Evolutionary conservation across 805 yeast genomes (phyloP), one percentile per base, ranked within the genome.

Genomic region (Candida endomychidarum): DNA sequence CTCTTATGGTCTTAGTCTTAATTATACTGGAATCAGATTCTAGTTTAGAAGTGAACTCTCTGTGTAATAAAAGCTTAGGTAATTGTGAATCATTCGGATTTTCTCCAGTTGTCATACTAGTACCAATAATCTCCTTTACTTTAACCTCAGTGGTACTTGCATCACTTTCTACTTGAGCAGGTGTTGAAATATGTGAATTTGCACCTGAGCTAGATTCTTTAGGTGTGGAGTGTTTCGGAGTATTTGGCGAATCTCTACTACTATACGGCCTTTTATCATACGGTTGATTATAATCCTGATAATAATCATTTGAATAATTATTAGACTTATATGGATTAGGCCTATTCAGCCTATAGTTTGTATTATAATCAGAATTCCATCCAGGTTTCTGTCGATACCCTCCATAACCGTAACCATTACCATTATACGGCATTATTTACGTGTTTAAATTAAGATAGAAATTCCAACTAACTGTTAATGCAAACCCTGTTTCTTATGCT

Each of bases 91-190:
- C 73, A 34, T 43, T 45, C 4, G 54, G 50, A 42, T 69, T 68
- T 8, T 43, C 46, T 2, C 73, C 72, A 2, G 67, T 57, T 8
- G 9, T 39, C 15, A 57, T 54, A 41, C 65, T 57, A 2, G 71
- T 64, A 5, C 72, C 74, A n/a, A 18, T 23, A 8, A 45, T 31
- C 28, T 54, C 72, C 83, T 63, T 86, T n/a, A n/a, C n/a, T 84
- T 22, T 28, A 2, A 34, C 28, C 2, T 31, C 34, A 6, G 19
- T 31, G 8, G 24, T 19, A 8, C 27, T 18, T 20, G 26, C 10
- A 6, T 32, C 35, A 6, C 19, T 3, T 4, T 20, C 30, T 15
- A 18, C 3, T 12, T 20, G 17, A n/a, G 14, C n/a, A 4, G 32
- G 27, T 4, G 22, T 24, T 6, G 23, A n/a, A 8, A 17, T 12